Conservation (phyloP, 2,329 filamentous ascomycete genomes). For the Diaporthe sp. region DNA sequence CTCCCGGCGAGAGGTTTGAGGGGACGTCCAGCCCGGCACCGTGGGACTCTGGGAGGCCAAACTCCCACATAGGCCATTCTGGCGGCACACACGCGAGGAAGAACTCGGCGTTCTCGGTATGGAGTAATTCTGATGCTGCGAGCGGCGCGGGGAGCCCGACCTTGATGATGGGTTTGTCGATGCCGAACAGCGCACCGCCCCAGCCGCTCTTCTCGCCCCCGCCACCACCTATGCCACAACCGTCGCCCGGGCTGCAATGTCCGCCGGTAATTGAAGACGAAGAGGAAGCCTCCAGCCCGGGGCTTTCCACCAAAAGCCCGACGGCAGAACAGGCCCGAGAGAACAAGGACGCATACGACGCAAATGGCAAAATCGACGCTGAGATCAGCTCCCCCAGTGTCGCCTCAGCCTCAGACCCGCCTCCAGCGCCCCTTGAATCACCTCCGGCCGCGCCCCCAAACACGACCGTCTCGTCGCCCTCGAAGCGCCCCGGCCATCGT, state of each 20-base stretch:
- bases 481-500: slow-evolving; percentile 55
- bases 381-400: slow-evolving; percentile 36
- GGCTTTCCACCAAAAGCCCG: slow-evolving; percentile 41
- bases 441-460: background rate
- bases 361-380: slow-evolving; percentile 38
- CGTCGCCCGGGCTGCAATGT: slow-evolving; percentile 43
- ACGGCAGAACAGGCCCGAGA: background rate
- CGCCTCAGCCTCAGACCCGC: background rate
- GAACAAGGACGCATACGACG: slow-evolving; percentile 3
- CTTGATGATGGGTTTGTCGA: slow-evolving; percentile 50
- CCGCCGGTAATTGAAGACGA: slow-evolving; percentile 55
- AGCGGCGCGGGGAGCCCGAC: slow-evolving; percentile 63
- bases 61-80: slow-evolving; percentile 35
- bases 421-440: slow-evolving; percentile 1
- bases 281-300: slow-evolving; percentile 42
- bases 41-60: slow-evolving; percentile 41
- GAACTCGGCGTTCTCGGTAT: slow-evolving; percentile 59
- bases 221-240: slow-evolving; percentile 38
- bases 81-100: slow-evolving; percentile 53
- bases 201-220: slow-evolving; percentile 41
- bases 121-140: slow-evolving; percentile 58
- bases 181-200: slow-evolving; percentile 33
- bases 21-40: slow-evolving; percentile 54
- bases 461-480: slow-evolving; percentile 34
- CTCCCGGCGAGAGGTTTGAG: slow-evolving; percentile 52